A percentile compares a stretch with the other conserved stretches of the same genome.
Conservation (phyloP, 805 yeast genomes). For the Yamadazyma takamatsuzukensis region DNA sequence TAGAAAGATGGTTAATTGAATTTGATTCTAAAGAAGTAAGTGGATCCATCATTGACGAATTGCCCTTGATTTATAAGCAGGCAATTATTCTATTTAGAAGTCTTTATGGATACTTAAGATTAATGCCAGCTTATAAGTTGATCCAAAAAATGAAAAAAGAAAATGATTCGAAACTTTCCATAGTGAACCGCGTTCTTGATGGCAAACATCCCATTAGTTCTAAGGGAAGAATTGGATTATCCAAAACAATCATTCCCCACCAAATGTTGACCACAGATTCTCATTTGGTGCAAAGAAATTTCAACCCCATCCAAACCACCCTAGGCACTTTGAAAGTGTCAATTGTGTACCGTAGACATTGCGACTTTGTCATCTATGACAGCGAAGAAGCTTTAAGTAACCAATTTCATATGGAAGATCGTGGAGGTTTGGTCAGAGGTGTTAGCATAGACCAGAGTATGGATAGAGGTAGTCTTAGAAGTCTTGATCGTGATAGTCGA, state of each 20-base stretch:
- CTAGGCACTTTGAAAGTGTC: conserved; percentile 71
- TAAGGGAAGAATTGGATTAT: conserved; percentile 80
- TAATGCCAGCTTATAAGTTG: conserved; percentile 71
- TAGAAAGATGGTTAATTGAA: conserved; percentile 92
- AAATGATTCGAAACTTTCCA: conserved; percentile 22
- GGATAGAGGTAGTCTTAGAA: too few relatives aligned
- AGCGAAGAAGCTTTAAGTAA: conserved; percentile 61
- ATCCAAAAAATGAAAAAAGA: conserved; percentile 24
- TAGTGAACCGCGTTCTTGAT: conserved; percentile 65
- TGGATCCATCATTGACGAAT: conserved; percentile 43
- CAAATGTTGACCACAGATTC: conserved; percentile 34
- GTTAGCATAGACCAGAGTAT: too few relatives aligned
- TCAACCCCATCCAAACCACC: conserved; percentile 71
- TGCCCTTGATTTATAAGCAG: conserved; percentile 69
- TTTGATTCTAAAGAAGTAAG: conserved; percentile 51
- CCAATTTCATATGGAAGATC: too few relatives aligned
- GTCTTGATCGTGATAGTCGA: too few relatives aligned
- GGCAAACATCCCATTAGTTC: conserved; percentile 77
- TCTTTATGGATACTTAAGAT: conserved; percentile 58
- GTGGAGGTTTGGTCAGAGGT: too few relatives aligned
- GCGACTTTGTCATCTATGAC: conserved; percentile 63
- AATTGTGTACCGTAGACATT: conserved; percentile 74
- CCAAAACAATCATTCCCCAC: conserved; percentile 57
- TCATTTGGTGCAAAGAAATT: conserved; percentile 58
- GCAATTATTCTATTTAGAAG: conserved; percentile 72